Percentiles rank a stretch among this genome's conserved stretches.
phyloP scores from a whole-genome alignment of 768 basidiomycete genomes.

The Hemileccinum impolitum region DNA sequence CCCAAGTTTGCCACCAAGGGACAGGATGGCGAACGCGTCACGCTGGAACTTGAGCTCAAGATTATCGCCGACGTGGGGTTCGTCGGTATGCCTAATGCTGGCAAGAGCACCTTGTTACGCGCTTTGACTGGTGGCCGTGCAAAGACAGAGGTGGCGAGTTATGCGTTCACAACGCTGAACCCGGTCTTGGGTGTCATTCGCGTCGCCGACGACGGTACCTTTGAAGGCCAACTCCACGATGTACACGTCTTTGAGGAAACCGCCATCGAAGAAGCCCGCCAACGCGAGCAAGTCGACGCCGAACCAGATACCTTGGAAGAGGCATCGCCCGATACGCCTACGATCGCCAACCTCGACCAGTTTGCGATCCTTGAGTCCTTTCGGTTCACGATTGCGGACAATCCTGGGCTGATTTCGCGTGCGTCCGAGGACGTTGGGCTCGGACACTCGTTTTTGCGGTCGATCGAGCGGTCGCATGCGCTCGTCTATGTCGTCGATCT shows the following conservation, averaged over 20 bases:
- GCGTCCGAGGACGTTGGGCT: constrained; percentile 90
- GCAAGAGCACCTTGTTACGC: constrained; percentile 86
- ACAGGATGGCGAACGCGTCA: constrained; percentile 65
- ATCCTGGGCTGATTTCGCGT: constrained; percentile 84
- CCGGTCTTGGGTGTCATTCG: constrained; percentile 91
- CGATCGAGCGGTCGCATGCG: constrained; percentile 88
- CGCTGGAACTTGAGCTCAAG: constrained; percentile 89
- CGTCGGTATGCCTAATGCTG: constrained; percentile 95
- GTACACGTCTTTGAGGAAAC: constrained; percentile 66
- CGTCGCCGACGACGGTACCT: constrained; percentile 73
- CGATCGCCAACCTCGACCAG: constrained; percentile 28
- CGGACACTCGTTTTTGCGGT: constrained; percentile 89
- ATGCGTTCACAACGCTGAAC: constrained; percentile 94
- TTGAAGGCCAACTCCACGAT: constrained; percentile 55
- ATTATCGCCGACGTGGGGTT: constrained; percentile 92
- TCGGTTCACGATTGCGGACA: constrained; percentile 95
- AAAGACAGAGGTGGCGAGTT: constrained; percentile 80
- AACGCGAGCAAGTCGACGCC: constrained; percentile 23
- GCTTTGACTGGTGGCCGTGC: constrained; percentile 86
- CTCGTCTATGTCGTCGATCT: constrained; percentile 94
- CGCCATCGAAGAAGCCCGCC: constrained; percentile 44
- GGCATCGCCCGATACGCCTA: not conserved
- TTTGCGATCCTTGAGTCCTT: constrained; percentile 69
- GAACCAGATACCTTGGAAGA: not conserved
- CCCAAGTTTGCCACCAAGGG: constrained; percentile 88